Conservation (phyloP, 2,329 filamentous ascomycete species). For the Trichoderma sp. region DNA sequence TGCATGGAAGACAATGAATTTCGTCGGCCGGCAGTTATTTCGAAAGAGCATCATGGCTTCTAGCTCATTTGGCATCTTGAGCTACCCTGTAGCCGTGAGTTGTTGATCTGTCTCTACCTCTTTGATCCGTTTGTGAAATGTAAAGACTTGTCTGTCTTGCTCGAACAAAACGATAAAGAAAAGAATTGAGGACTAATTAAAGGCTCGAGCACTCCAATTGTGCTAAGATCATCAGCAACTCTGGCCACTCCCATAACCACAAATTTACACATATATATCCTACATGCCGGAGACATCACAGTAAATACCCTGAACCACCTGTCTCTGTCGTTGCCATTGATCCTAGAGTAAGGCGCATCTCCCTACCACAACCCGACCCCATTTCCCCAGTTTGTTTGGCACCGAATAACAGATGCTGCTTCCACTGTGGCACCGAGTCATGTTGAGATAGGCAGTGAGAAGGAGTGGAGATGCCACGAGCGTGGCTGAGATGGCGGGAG, state of each 20-base stretch:
- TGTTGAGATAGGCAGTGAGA: not conserved
- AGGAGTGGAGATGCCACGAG: not conserved
- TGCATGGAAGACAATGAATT: not conserved
- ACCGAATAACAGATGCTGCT: not conserved
- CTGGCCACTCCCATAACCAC: too few relatives aligned
- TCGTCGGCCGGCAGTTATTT: not conserved
- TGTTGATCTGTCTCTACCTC: too few relatives aligned
- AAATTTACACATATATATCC: too few relatives aligned
- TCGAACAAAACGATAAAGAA: too few relatives aligned
- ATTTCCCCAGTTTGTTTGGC: not conserved
- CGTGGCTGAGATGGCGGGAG: conserved; percentile 1
- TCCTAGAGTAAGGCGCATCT: not conserved
- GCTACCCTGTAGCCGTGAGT: not conserved
- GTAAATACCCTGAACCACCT: not conserved
- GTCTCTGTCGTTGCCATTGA: not conserved
- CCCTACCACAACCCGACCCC: not conserved
- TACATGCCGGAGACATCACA: too few relatives aligned
- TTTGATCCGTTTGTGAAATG: too few relatives aligned
- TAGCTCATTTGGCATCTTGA: not conserved
- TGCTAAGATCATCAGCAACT: too few relatives aligned
- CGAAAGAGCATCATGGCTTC: not conserved
- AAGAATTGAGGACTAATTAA: too few relatives aligned
- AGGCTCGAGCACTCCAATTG: too few relatives aligned
- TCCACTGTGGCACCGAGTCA: not conserved
- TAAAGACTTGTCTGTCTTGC: too few relatives aligned